These are phyloP conservation scores for Curvularia lunata DNA, from an alignment of 2,329 filamentous ascomycete genomes.

Conservation along the genomic window DNA sequence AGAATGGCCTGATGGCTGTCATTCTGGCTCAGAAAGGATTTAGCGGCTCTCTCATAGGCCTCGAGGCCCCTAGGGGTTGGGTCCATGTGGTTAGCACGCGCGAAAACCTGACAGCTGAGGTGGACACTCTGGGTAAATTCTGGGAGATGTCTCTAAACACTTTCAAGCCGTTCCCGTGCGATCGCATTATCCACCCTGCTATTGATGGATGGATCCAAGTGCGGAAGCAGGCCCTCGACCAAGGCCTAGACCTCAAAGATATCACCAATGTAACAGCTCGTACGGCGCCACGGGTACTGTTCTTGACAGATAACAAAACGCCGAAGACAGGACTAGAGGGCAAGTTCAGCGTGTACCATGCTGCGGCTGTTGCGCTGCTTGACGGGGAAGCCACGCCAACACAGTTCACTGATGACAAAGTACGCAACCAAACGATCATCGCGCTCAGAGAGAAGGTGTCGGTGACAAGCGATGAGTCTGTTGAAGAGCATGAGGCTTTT, in stretches of 20 bases:
- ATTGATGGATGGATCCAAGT: slow-evolving; percentile 61
- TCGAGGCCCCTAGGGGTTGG: slow-evolving; percentile 63
- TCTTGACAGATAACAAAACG: slow-evolving; percentile 59
- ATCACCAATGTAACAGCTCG: slow-evolving; percentile 58
- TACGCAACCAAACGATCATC: slow-evolving; percentile 52
- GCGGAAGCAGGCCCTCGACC: slow-evolving; percentile 46
- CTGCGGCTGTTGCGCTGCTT: slow-evolving; percentile 58
- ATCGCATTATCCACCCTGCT: slow-evolving; percentile 63
- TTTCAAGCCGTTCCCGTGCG: slow-evolving; percentile 65
- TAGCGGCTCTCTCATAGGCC: slow-evolving; percentile 54
- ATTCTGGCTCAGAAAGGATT: slow-evolving; percentile 57
- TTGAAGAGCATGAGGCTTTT: slow-evolving; percentile 54
- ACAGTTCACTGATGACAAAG: slow-evolving; percentile 58
- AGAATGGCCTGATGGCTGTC: slow-evolving; percentile 58
- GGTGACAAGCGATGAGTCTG: slow-evolving; percentile 50
- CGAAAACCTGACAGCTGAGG: slow-evolving; percentile 50
- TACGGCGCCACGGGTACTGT: slow-evolving; percentile 61
- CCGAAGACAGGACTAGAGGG: slow-evolving; percentile 59
- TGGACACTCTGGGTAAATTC: slow-evolving; percentile 45
- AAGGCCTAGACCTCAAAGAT: slow-evolving; percentile 39
- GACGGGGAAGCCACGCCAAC: slow-evolving; percentile 60
- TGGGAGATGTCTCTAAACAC: slow-evolving; percentile 63
- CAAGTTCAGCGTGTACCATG: slow-evolving; percentile 64
- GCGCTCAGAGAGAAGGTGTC: slow-evolving; percentile 55
- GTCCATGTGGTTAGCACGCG: slow-evolving; percentile 58